Conservation (phyloP, 179 eudicot species). For the Pouteria campechiana region DNA sequence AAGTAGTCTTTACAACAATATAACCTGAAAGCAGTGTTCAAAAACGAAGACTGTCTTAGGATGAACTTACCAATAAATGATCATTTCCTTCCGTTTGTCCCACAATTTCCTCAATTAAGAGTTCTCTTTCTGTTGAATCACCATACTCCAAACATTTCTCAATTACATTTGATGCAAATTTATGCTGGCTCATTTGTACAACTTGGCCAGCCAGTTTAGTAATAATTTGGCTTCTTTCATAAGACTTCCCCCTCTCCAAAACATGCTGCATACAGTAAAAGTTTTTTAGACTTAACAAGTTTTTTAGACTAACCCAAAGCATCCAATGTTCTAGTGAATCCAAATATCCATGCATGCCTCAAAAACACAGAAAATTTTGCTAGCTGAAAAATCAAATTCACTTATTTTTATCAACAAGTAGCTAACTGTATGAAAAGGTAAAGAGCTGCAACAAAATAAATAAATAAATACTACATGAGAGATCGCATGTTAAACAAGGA, state of each 20-base stretch:
- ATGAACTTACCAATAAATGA: slow-evolving; percentile 50
- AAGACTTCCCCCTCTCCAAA: slow-evolving; percentile 69
- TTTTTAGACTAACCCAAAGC: no score
- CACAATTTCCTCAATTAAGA: slow-evolving; percentile 52
- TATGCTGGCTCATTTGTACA: slow-evolving; percentile 92
- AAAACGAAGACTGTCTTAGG: not conserved
- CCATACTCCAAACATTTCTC: slow-evolving; percentile 81
- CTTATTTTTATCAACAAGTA: no score
- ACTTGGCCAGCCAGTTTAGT: slow-evolving; percentile 52
- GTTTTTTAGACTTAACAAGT: no score
- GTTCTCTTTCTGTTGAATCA: slow-evolving; percentile 44
- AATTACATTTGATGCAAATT: slow-evolving; percentile 88
- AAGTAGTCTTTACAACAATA: no score
- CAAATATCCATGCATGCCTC: no score
- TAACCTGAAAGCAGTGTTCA: not conserved
- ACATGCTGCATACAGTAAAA: slow-evolving; percentile 57
- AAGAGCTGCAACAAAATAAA: no score
- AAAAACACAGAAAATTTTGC: no score
- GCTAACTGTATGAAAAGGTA: no score
- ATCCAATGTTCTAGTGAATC: no score
- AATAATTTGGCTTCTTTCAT: slow-evolving; percentile 66
- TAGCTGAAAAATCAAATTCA: no score
- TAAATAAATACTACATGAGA: no score
- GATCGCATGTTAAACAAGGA: no score
- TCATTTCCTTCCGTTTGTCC: slow-evolving; percentile 44